A percentile compares a stretch with the other conserved stretches of the same genome.
Conservation (phyloP, 2,329 filamentous ascomycete genomes). For the Beauveria rudraprayagi region DNA sequence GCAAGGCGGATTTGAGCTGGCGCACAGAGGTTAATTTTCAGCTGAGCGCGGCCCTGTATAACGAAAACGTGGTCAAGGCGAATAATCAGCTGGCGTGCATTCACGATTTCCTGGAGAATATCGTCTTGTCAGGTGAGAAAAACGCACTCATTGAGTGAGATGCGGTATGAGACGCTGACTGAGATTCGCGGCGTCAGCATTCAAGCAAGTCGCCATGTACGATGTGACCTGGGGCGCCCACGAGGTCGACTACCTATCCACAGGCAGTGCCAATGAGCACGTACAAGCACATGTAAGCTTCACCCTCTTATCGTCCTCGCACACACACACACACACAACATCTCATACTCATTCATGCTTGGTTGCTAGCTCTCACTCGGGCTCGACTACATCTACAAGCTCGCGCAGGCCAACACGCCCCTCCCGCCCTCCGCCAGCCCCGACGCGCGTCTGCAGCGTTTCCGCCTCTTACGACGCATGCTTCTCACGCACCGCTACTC, state of each 20-base stretch:
- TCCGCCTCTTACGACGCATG: neutral
- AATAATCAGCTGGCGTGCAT: constrained; percentile 1
- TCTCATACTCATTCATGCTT: too few species aligned
- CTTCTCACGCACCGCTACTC: neutral
- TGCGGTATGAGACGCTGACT: neutral
- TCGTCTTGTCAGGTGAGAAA: neutral
- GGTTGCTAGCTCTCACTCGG: neutral
- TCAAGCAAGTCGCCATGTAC: neutral
- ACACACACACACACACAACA: too few species aligned
- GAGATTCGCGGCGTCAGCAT: neutral
- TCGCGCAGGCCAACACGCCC: neutral
- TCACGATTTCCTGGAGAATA: constrained; percentile 5
- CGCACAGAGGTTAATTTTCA: neutral
- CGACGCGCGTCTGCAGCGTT: neutral
- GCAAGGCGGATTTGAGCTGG: neutral
- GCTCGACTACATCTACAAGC: constrained; percentile 3
- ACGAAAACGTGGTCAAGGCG: neutral
- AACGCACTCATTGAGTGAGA: neutral
- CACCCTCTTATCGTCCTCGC: too few species aligned
- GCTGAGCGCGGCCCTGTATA: neutral
- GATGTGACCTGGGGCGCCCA: constrained; percentile 1
- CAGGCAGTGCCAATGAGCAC: neutral
- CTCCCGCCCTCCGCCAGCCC: neutral
- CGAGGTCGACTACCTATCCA: constrained; percentile 1
- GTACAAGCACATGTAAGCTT: neutral